These are phyloP conservation scores for Pugionium dolabratum DNA, from an alignment of 345 rosid species.

Conservation along the genomic window DNA sequence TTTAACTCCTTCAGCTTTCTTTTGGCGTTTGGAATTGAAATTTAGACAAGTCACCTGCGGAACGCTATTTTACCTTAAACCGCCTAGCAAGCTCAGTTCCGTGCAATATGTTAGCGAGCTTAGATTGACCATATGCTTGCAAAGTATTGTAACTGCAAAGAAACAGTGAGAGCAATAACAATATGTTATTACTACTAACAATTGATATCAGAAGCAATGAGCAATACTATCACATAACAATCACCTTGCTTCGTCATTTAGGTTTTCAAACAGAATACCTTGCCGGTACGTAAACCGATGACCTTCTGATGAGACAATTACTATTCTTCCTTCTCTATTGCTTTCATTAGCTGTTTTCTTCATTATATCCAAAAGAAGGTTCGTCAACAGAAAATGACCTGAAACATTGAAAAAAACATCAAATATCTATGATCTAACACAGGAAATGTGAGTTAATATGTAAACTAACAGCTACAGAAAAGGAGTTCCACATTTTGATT, in stretches of 20 bases:
- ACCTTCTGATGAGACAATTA: slow-evolving; percentile 66
- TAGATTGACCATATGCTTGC: slow-evolving; percentile 72
- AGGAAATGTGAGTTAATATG: neutral
- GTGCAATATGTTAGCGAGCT: slow-evolving; percentile 78
- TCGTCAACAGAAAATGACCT: slow-evolving; percentile 80
- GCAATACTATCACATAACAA: slow-evolving; percentile 15
- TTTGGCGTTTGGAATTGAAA: neutral
- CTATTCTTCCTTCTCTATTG: slow-evolving; percentile 69
- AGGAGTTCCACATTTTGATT: neutral
- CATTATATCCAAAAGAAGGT: slow-evolving; percentile 70
- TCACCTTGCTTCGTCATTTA: slow-evolving; percentile 68
- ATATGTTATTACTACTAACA: neutral
- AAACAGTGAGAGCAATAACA: neutral
- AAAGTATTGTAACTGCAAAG: slow-evolving; percentile 50
- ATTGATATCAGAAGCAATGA: slow-evolving; percentile 1
- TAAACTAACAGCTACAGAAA: neutral
- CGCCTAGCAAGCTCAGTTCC: slow-evolving; percentile 75
- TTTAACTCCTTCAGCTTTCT: slow-evolving; percentile 10
- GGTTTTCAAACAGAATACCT: slow-evolving; percentile 64
- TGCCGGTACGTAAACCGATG: slow-evolving; percentile 54
- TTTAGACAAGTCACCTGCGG: neutral
- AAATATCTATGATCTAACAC: too few relatives aligned
- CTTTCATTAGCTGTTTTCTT: slow-evolving; percentile 63
- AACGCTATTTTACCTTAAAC: slow-evolving; percentile 54
- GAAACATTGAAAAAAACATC: slow-evolving; percentile 9